Evolutionary conservation across 2,329 filamentous ascomycete species (phyloP), one percentile per base, ranked within the genome.

Genomic region (Alternaria sp.): DNA sequence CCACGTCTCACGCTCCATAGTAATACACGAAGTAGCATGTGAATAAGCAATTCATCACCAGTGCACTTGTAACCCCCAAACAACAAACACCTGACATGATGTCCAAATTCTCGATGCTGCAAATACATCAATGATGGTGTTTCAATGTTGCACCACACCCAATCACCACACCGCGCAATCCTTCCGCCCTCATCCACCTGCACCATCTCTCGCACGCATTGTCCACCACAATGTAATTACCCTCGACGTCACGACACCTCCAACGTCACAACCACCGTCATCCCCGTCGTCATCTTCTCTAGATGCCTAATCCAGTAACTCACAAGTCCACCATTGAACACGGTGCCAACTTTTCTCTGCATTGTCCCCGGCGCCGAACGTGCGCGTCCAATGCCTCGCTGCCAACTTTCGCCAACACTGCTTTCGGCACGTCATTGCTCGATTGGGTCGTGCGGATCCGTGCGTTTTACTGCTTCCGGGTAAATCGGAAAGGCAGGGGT

Each of bases 291-390:
- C n/a, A 36, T 26, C 28, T 17, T 21, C 40, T 26, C 44, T 11
- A 36, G n/a, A 40, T 40, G 23, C 55, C 45, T 30, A 50, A 50
- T 51, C 2, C 47, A 51, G 47, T 51, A 51, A 51, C 26, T 51
- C 26, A 13, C 23, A 13, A 9, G 10, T 12, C 17, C 40, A 17
- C n/a, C 23, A 28, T 58, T 4, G 55, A 58, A 58, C n/a, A 50
- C 46, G 13, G 55, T 58, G 55, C 55, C 55, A 58, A 58, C 55
- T 58, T 58, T 56, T 36, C 32, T 36, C 32, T 36, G 32, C 32
- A 36, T 36, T 36, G 32, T 15, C 32, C 32, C 32, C 32, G 32
- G 32, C 32, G 32, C 32, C 32, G 32, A 36, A 36, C 32, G 32
- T 36, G 32, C 32, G 32, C 32, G 32, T 36, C 32, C 32, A 36